Conservation (phyloP, 2,329 filamentous ascomycete genomes). For the Coniochaeta sp. region DNA sequence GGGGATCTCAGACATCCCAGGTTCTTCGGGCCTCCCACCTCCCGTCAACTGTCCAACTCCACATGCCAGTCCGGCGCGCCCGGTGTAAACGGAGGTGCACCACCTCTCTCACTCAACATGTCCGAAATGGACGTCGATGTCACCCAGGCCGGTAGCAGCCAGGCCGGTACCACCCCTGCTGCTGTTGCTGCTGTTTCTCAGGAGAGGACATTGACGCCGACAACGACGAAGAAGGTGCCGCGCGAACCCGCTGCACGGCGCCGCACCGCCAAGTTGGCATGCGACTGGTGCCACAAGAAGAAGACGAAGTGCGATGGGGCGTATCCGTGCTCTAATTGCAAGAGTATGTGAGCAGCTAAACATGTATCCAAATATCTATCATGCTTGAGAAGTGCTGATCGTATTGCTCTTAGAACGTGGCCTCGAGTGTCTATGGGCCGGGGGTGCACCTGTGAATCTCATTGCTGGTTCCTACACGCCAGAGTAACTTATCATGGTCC, state of each 20-base stretch:
- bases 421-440: background rate
- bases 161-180: no score
- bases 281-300: slow-evolving; percentile 1
- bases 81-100: background rate
- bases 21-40: background rate
- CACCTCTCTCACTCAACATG: background rate
- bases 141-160: no score
- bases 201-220: background rate
- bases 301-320: slow-evolving; percentile 3
- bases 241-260: background rate
- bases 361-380: background rate
- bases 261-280: background rate
- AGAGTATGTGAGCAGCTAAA: background rate
- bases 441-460: background rate
- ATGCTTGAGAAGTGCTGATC: background rate
- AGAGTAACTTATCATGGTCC: background rate
- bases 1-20: background rate
- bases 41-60: no score
- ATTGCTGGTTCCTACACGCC: background rate
- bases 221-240: background rate
- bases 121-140: background rate
- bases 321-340: slow-evolving; percentile 2
- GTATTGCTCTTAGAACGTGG: background rate
- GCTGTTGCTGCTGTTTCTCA: background rate
- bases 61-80: background rate